These are phyloP conservation scores for Aspergillus ochraceus DNA, from an alignment of 2,329 filamentous ascomycete species.

Conservation along the genomic window DNA sequence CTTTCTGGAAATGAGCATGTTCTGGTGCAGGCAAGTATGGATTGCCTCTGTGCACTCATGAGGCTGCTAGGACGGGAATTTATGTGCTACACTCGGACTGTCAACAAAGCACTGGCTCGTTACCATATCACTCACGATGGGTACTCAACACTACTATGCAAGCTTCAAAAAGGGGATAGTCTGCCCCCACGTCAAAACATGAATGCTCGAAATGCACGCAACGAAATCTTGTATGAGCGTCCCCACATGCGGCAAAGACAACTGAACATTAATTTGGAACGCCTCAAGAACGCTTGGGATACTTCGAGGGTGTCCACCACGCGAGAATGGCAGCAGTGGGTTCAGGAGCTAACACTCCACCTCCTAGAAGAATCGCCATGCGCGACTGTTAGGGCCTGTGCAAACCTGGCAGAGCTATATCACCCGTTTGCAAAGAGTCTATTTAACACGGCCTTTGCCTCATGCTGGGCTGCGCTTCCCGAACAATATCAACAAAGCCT, in stretches of 20 bases:
- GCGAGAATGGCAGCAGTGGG: conserved; percentile 99
- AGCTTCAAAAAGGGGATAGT: conserved; percentile 90
- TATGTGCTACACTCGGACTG: conserved; percentile 85
- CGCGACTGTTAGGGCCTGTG: conserved; percentile 89
- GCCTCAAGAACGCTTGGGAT: conserved; percentile 96
- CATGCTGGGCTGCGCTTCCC: conserved; percentile 97
- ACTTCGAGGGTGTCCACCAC: conserved; percentile 91
- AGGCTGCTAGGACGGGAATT: conserved; percentile 96
- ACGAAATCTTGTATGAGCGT: conserved; percentile 79
- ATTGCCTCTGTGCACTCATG: conserved; percentile 92
- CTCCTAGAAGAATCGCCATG: conserved; percentile 93
- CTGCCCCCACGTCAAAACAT: conserved; percentile 91
- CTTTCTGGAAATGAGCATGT: conserved; percentile 70
- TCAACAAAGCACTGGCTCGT: conserved; percentile 79
- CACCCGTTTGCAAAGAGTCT: conserved; percentile 87
- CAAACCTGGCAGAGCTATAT: conserved; percentile 85
- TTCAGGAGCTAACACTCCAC: conserved; percentile 92
- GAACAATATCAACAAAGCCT: conserved; percentile 97
- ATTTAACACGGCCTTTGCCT: conserved; percentile 98
- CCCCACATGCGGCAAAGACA: conserved; percentile 75
- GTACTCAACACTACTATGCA: conserved; percentile 87
- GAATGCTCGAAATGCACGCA: conserved; percentile 70
- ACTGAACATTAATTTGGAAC: conserved; percentile 93
- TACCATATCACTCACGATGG: conserved; percentile 86
- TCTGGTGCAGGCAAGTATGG: conserved; percentile 78